Base-by-base conservation (phyloP, 768 basidiomycete species). In the Jaapia argillacea region DNA sequence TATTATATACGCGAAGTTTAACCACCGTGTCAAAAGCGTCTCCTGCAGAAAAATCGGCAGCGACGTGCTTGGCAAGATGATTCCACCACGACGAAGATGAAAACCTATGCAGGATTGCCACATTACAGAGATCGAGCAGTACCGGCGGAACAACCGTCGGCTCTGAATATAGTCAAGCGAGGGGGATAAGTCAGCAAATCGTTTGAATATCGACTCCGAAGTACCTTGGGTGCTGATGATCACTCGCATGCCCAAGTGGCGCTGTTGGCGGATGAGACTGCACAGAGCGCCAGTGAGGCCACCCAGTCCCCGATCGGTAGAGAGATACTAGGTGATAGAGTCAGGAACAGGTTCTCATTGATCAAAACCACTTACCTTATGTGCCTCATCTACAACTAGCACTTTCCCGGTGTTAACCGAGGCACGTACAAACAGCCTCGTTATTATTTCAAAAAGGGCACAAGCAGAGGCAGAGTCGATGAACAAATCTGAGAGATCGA, bases 11-110 rank as follows among this genome's bases (percentile, higher is more conserved):
- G 70, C 81, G 69, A 2, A 85, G 63, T 42, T 55, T 72, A 12
- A 82, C 81, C 6, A 85, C 74, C 40, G 71, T 67, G 46, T 84
- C 76, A 46, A 85, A 85, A 0, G 74, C 79, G 27, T 81, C 76
- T 1, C 65, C 69, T 4, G 64, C 60, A 1, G 72, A 70, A 43
- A 83, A 69, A 47, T 82, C 72, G 0, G 79, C 77, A 0, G 79
- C 75, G 3, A 85, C 79, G 51, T 85, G 82, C 16, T 77, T 72
- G 1, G 71, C 64, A 1, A 86, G 54, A 49, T 85, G 81, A 0
- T 77, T 69, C 77, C 81, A 82, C 84, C 84, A 85, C 2, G 78
- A 68, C 0, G 80, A 79, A 0, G 85, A 85, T 0, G 82, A 82
- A 56, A 86, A 86, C 1, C 84, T 67, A 48, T 85, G 84, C 2